These are phyloP conservation scores for Mallotus nudiflorus DNA, from an alignment of 345 rosid species.

Conservation along the genomic window DNA sequence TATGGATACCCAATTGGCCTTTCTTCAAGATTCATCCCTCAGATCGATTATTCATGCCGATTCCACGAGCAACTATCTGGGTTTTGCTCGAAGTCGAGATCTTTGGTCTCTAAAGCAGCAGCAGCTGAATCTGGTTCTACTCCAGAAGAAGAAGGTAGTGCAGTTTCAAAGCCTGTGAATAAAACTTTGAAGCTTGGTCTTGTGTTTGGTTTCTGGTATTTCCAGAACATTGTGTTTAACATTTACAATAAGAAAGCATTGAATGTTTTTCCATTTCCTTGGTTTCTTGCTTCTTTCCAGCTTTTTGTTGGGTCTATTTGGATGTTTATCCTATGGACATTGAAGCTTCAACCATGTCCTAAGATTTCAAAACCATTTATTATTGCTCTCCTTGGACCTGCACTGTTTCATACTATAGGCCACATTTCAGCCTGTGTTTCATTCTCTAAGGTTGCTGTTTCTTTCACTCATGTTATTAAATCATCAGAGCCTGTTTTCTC, in stretches of 20 bases:
- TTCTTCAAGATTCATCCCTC: constrained; percentile 30
- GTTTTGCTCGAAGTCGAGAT: constrained; percentile 37
- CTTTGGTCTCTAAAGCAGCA: constrained; percentile 42
- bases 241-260: constrained; percentile 89
- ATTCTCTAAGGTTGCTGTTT: constrained; percentile 95
- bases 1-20: constrained; percentile 39
- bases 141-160: constrained; percentile 40
- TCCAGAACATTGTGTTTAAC: constrained; percentile 91
- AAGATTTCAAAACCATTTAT: constrained; percentile 82
- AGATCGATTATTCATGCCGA: constrained; percentile 38
- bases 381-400: constrained; percentile 90
- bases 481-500: constrained; percentile 98
- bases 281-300: constrained; percentile 97
- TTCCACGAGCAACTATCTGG: constrained; percentile 22
- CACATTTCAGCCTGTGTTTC: constrained; percentile 98
- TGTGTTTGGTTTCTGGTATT: constrained; percentile 87
- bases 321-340: constrained; percentile 84
- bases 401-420: constrained; percentile 91
- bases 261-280: constrained; percentile 86
- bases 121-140: constrained; percentile 42
- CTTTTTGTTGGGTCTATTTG: constrained; percentile 86
- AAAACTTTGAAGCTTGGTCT: constrained; percentile 65
- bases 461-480: constrained; percentile 96
- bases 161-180: constrained; percentile 31
- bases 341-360: constrained; percentile 77